phyloP scores from a whole-genome alignment of 768 basidiomycete species.

The Gloeopeniophorella convolvens region DNA sequence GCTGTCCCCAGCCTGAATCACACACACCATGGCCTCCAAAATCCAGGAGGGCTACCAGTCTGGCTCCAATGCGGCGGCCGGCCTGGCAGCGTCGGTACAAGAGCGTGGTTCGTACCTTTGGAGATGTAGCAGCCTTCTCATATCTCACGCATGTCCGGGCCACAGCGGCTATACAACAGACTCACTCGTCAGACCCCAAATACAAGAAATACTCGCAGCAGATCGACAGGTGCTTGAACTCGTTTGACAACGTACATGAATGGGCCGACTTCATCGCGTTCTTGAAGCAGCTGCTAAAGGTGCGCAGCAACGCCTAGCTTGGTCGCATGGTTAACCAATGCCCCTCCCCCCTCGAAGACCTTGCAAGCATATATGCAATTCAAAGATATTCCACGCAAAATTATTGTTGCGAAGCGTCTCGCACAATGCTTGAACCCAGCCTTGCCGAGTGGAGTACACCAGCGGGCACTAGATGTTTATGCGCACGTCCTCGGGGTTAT shows the following conservation, averaged over 20 bases:
- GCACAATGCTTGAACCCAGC: slow-evolving; percentile 98
- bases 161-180: slow-evolving; percentile 45
- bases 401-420: slow-evolving; percentile 90
- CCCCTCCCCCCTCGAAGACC: slow-evolving; percentile 43
- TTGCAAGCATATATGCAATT: slow-evolving; percentile 92
- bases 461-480: slow-evolving; percentile 93
- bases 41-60: neutral
- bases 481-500: slow-evolving; percentile 85
- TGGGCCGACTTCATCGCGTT: slow-evolving; percentile 99
- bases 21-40: slow-evolving; percentile 9
- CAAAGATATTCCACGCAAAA: slow-evolving; percentile 92
- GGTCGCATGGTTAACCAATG: neutral
- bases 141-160: slow-evolving; percentile 2
- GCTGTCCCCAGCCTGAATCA: too few relatives aligned
- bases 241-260: slow-evolving; percentile 94
- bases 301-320: slow-evolving; percentile 27
- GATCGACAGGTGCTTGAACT: slow-evolving; percentile 87
- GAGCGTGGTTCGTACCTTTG: slow-evolving; percentile 42
- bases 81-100: slow-evolving; percentile 31
- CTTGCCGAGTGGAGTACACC: slow-evolving; percentile 93
- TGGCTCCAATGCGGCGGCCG: slow-evolving; percentile 13
- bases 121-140: neutral
- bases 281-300: slow-evolving; percentile 89
- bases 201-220: slow-evolving; percentile 91
- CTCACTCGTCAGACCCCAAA: slow-evolving; percentile 77